These are phyloP conservation scores for Crotalaria pallida DNA, from an alignment of 306 rosid species.

Conservation along the genomic window DNA sequence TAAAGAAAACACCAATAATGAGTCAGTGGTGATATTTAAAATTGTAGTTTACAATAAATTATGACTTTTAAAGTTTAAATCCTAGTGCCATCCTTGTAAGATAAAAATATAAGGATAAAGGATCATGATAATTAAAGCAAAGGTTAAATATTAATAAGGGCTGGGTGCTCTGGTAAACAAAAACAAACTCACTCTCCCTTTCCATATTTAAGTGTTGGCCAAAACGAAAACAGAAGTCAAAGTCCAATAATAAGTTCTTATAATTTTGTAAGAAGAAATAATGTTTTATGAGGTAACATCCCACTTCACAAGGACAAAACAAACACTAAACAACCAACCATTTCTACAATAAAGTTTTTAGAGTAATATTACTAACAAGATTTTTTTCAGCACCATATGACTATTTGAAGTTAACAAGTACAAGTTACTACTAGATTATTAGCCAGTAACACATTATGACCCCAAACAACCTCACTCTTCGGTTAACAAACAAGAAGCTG, in stretches of 20 bases:
- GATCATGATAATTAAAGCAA: background rate
- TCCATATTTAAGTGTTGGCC: background rate
- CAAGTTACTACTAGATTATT: background rate
- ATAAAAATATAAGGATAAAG: background rate
- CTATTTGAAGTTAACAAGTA: background rate
- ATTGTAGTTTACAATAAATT: conserved; percentile 6
- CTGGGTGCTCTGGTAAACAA: background rate
- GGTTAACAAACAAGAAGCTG: background rate
- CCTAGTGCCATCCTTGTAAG: conserved; percentile 2
- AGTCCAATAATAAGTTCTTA: background rate
- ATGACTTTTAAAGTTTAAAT: background rate
- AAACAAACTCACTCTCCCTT: background rate
- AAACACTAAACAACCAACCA: background rate
- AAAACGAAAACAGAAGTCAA: background rate
- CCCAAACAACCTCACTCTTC: too few species aligned
- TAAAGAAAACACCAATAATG: conserved; percentile 5
- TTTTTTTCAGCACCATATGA: background rate
- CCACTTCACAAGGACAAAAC: background rate
- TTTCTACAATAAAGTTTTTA: background rate
- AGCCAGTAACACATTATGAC: conserved; percentile 1
- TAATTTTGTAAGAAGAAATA: background rate
- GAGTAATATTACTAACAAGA: background rate
- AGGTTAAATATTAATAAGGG: background rate
- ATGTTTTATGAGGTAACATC: background rate
- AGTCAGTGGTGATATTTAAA: conserved; percentile 7